Base-by-base conservation (phyloP, 2,329 filamentous ascomycete genomes). In the Lasiodiplodia sp. region DNA sequence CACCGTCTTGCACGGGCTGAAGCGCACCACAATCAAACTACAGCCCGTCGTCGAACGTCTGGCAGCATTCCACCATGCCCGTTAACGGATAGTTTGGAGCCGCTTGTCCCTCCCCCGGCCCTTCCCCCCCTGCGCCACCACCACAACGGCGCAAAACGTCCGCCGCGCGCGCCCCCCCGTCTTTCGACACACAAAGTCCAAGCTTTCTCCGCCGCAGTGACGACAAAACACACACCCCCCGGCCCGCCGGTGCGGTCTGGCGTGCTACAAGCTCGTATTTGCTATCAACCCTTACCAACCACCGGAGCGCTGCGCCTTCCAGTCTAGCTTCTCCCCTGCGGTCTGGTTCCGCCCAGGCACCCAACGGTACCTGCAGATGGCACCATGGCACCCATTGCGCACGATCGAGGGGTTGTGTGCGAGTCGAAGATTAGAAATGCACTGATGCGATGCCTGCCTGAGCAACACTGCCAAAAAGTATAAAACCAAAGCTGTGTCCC, bases 351-450 rank as follows among this genome's bases (percentile, higher is more conserved):
- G 55, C 55, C n/a, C 34, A 11, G 10, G n/a, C 8, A 44, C 25
- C 34, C 31, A 34, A 34, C 31, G 7, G 31, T 34, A 34, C 31
- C 31, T 34, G 31, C 31, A 34, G 31, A 37, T 37, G 53, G 28
- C 53, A 37, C 53, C 12, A 34, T n/a, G 28, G 21, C 37, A 18
- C 34, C 34, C 44, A 37, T 37, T 25, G 37, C 56, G 31, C 56
- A 44, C 23, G n/a, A 16, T 44, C 23, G 12, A n/a, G 12, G 11
- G 31, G 31, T 8, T 1, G 6, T 34, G 31, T 3, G 6, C 38
- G 40, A 62, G 2, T 34, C 57, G 25, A 6, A 7, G 40, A 25
- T 62, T 62, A 62, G 57, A 47, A 62, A 62, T 62, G 8, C 23
- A 31, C 7, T 10, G 57, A 21, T 38, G 25, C 40, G n/a, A n/a